Evolutionary conservation across 75 land plant species (phyloP), one percentile per base, ranked within the genome.

Genomic region (Picea glauca): DNA sequence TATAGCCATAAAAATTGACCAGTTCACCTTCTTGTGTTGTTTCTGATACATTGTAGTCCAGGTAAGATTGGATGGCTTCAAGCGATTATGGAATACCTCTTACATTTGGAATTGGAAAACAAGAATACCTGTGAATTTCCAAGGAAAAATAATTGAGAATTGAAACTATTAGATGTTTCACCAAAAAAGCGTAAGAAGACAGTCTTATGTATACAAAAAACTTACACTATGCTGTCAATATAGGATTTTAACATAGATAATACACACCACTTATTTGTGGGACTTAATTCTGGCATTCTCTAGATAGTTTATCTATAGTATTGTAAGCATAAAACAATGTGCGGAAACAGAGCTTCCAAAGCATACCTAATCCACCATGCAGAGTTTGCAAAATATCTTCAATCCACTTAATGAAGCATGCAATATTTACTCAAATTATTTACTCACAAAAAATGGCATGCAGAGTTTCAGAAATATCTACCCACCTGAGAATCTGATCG

Each of bases 101-200:
- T 92, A 88, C 92, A 92, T 83, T 92, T 92, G 33, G 87, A 88
- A 65, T 92, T 92, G 56, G 88, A 77, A 68, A 92, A 92, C 32
- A 92, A 84, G 75, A 92, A 92, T 5, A 90, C 92, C 87, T 87
- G 72, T 35, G 23, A 8, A 67, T 67, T 67, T 33, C 2, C 70
- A 66, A 3, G 13, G 1, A 66, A 32, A n/a, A n/a, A n/a, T n/a
- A 12, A 3, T 30, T 66, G 23, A 23, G 26, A 26, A 74, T 7
- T 13, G 14, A 4, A 40, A 74, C 21, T 38, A 43, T 5, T 72
- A 33, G 6, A 72, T 58, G 17, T 13, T 13, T 58, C 17, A 58
- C 59, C 17, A 11, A 2, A 13, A 13, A 58, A 58, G 13, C 15
- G 5, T 58, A 58, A 2, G 13, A 13, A 58, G 59, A 18, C 59